Evolutionary conservation across 225 moss, liverwort and hornwort genomes (phyloP).

Genomic region (Sphagnum tenellum): DNA sequence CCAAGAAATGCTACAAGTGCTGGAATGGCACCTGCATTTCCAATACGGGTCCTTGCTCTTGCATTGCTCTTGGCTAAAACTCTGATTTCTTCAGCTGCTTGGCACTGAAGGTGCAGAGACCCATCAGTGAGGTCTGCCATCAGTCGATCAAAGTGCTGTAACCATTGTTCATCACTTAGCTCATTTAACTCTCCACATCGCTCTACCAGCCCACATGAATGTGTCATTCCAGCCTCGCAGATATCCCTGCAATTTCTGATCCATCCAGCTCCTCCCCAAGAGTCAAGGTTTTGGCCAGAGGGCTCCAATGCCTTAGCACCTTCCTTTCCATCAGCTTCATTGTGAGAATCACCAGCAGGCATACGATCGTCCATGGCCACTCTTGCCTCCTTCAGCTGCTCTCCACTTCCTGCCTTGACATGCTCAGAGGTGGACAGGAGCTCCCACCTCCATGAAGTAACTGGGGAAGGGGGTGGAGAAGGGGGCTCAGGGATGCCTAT

Average conservation of each 20-base stretch:
- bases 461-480: slow-evolving; percentile 70
- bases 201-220: slow-evolving; percentile 10
- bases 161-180: slow-evolving; percentile 31
- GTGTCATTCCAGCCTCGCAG: slow-evolving; percentile 2
- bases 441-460: slow-evolving; percentile 49
- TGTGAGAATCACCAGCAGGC: slow-evolving; percentile 14
- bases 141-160: slow-evolving; percentile 38
- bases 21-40: slow-evolving; percentile 65
- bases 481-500: slow-evolving; percentile 55
- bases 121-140: slow-evolving; percentile 44
- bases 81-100: slow-evolving; percentile 60
- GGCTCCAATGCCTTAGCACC: too few relatives aligned
- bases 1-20: slow-evolving; percentile 62
- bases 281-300: neutral
- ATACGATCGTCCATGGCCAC: slow-evolving; percentile 27
- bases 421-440: slow-evolving; percentile 41
- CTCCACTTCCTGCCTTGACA: slow-evolving; percentile 31
- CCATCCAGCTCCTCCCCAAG: slow-evolving; percentile 3
- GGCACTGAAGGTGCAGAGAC: slow-evolving; percentile 49
- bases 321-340: too few relatives aligned
- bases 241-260: slow-evolving; percentile 10
- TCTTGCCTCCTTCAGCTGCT: slow-evolving; percentile 36
- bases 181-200: slow-evolving; percentile 32
- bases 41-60: slow-evolving; percentile 45
- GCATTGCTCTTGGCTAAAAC: slow-evolving; percentile 50